Conservation (phyloP, 2,329 filamentous ascomycete genomes). For the Neofusicoccum umdonicola region DNA sequence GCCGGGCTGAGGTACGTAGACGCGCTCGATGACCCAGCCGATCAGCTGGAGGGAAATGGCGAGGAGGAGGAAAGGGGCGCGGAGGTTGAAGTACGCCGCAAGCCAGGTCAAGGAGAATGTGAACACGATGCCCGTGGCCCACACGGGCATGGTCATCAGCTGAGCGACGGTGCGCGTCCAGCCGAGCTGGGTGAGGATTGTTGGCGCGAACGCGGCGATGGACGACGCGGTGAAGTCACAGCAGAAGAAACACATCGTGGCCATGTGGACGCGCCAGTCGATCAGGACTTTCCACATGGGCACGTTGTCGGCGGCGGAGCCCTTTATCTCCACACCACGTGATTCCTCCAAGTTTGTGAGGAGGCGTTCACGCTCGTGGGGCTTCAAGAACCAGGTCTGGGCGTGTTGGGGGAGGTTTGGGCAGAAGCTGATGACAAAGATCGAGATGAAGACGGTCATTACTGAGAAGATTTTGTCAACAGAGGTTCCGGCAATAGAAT, state of each 20-base stretch:
- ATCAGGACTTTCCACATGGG: constrained; percentile 20
- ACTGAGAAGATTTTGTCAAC: background rate
- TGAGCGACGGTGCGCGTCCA: constrained; percentile 61
- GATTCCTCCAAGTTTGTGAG: background rate
- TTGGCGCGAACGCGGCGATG: constrained; percentile 48
- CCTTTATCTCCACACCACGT: constrained; percentile 27
- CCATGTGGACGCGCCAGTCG: constrained; percentile 45
- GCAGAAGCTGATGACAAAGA: background rate
- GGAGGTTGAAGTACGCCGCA: constrained; percentile 59
- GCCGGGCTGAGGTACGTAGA: constrained; percentile 15
- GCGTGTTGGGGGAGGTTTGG: background rate
- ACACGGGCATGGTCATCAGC: constrained; percentile 51
- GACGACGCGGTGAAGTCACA: constrained; percentile 35
- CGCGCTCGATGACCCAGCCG: constrained; percentile 30
- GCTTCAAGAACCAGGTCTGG: background rate
- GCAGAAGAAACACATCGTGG: constrained; percentile 37
- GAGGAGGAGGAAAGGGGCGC: constrained; percentile 49
- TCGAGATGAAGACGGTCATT: background rate
- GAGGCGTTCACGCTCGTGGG: background rate
- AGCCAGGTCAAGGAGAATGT: constrained; percentile 49
- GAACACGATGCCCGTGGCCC: constrained; percentile 26
- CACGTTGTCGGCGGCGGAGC: constrained; percentile 18
- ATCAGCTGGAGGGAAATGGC: constrained; percentile 14
- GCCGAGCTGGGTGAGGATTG: constrained; percentile 63
- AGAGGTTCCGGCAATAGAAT: background rate